These are phyloP conservation scores for Diaporthe ilicicola DNA, from an alignment of 2,329 filamentous ascomycete genomes.

Conservation along the genomic window DNA sequence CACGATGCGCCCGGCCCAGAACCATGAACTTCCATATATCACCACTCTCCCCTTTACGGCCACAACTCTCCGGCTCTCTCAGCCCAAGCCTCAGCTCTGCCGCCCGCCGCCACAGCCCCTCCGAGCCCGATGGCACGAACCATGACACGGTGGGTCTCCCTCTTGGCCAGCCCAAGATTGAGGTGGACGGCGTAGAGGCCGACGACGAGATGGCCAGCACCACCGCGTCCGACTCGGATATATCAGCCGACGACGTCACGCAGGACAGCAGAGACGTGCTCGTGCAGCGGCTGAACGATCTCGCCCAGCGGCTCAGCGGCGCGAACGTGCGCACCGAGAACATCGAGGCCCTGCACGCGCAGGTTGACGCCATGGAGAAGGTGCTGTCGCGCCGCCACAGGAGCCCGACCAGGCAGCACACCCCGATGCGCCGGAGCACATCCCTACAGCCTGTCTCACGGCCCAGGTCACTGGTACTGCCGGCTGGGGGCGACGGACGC, in stretches of 20 bases:
- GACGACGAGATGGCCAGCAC: conserved; percentile 30
- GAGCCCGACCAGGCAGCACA: background rate
- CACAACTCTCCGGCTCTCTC: conserved; percentile 40
- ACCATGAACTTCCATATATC: conserved; percentile 43
- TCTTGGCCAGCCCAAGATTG: conserved; percentile 29
- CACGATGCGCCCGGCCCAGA: conserved; percentile 33
- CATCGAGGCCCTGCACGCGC: conserved; percentile 49
- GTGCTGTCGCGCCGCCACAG: conserved; percentile 35
- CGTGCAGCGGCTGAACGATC: conserved; percentile 51
- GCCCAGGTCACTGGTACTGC: conserved; percentile 21
- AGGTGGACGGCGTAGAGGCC: conserved; percentile 35
- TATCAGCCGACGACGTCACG: conserved; percentile 37
- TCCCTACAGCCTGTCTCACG: conserved; percentile 18
- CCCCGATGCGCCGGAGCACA: background rate
- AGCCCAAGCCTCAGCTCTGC: conserved; percentile 29
- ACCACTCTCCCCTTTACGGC: conserved; percentile 43
- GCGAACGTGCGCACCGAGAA: conserved; percentile 39
- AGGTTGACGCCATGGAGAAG: conserved; percentile 54
- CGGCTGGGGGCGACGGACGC: background rate
- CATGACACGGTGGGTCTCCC: conserved; percentile 2
- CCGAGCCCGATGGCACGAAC: conserved; percentile 6
- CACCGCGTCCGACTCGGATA: conserved; percentile 27
- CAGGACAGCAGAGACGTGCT: conserved; percentile 55
- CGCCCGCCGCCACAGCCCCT: conserved; percentile 16
- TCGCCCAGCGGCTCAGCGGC: conserved; percentile 48